phyloP scores from a whole-genome alignment of 306 rosid species.

The Fragaria vesca region DNA sequence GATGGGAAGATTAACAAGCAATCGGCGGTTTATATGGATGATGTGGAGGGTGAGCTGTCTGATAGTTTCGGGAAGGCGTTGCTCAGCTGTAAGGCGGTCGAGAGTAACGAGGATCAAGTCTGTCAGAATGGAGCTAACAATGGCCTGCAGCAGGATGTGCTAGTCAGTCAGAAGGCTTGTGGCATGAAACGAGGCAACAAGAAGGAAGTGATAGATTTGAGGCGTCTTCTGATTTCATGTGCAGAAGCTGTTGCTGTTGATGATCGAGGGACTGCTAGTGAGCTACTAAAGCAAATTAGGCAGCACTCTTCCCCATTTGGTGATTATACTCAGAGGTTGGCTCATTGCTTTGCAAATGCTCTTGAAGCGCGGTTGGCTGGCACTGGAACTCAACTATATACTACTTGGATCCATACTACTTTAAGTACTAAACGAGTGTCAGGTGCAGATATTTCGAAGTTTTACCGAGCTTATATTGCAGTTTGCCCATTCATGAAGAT shows the following conservation, averaged over 20 bases:
- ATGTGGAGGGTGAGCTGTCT: slow-evolving; percentile 27
- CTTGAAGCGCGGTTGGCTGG: slow-evolving; percentile 74
- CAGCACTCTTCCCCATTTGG: slow-evolving; percentile 57
- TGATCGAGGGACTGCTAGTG: slow-evolving; percentile 59
- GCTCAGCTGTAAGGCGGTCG: slow-evolving; percentile 6
- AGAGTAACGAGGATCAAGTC: slow-evolving; percentile 10
- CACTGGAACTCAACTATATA: slow-evolving; percentile 47
- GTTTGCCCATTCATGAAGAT: slow-evolving; percentile 32
- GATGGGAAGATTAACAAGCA: slow-evolving; percentile 40
- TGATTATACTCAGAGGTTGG: slow-evolving; percentile 63
- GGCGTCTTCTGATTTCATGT: slow-evolving; percentile 52
- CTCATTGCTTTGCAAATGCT: slow-evolving; percentile 60
- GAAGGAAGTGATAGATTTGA: slow-evolving; percentile 59
- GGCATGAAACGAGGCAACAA: slow-evolving; percentile 42
- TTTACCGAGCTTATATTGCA: slow-evolving; percentile 34
- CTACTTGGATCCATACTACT: too few relatives aligned
- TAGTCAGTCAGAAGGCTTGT: slow-evolving; percentile 26
- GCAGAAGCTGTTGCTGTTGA: slow-evolving; percentile 61
- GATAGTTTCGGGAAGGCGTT: slow-evolving; percentile 32
- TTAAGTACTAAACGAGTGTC: slow-evolving; percentile 36
- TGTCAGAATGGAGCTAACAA: slow-evolving; percentile 16
- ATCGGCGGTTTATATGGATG: slow-evolving; percentile 26
- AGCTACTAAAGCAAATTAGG: slow-evolving; percentile 65
- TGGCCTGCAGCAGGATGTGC: slow-evolving; percentile 13
- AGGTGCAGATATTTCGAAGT: slow-evolving; percentile 49